These are phyloP conservation scores for Ophiocordyceps camponoti-floridani DNA, from an alignment of 2,329 filamentous ascomycete species.

Conservation along the genomic window DNA sequence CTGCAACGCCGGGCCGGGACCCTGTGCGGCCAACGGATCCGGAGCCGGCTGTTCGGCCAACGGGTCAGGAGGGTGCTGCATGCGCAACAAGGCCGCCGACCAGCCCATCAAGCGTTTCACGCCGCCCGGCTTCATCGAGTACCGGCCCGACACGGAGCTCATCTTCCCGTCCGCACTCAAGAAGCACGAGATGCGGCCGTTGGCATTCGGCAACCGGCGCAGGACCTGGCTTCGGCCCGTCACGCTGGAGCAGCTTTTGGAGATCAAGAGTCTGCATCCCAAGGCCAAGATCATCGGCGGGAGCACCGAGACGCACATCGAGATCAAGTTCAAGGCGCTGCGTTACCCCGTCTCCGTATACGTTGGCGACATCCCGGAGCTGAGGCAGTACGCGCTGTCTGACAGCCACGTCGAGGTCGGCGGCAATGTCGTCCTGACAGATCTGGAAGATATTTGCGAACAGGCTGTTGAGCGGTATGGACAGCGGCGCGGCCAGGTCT, in stretches of 20 bases:
- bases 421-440: constrained; percentile 81
- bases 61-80: constrained; percentile 39
- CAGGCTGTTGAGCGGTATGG: constrained; percentile 71
- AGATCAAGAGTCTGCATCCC: constrained; percentile 77
- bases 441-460: constrained; percentile 70
- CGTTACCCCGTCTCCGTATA: constrained; percentile 81
- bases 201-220: constrained; percentile 84
- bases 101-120: constrained; percentile 53
- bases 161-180: constrained; percentile 81
- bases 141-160: constrained; percentile 81
- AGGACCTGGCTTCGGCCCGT: constrained; percentile 89
- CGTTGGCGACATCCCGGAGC: constrained; percentile 80
- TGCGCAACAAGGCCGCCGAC: constrained; percentile 41
- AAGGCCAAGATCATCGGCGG: constrained; percentile 88
- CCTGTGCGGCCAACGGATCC: background rate
- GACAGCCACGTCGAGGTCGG: constrained; percentile 80
- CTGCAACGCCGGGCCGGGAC: constrained; percentile 1
- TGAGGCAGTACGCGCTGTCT: constrained; percentile 64
- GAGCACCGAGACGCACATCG: constrained; percentile 93
- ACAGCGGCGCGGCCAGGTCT: constrained; percentile 51
- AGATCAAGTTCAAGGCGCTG: constrained; percentile 94
- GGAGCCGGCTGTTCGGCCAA: constrained; percentile 27
- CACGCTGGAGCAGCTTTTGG: constrained; percentile 68
- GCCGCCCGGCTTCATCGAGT: constrained; percentile 81
- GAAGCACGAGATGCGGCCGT: constrained; percentile 63